phyloP scores from a whole-genome alignment of 345 rosid species.

The Mercurialis annua region DNA sequence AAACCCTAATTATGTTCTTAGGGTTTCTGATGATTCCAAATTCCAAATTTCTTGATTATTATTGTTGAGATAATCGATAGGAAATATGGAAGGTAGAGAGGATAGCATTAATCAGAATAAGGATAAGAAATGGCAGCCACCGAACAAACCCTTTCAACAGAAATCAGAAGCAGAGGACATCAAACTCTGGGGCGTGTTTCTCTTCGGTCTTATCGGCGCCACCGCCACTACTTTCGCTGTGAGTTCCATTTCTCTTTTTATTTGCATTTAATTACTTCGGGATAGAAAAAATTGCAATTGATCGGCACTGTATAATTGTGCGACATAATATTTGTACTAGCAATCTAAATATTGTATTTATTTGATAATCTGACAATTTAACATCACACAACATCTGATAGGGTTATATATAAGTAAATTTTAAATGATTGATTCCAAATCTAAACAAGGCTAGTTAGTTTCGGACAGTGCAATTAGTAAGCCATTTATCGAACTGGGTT shows the following conservation, averaged over 20 bases:
- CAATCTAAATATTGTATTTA: too few relatives aligned
- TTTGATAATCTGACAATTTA: too few relatives aligned
- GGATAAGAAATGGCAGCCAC: slow-evolving; percentile 34
- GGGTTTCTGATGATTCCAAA: slow-evolving; percentile 18
- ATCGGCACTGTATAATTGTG: too few relatives aligned
- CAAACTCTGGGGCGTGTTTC: slow-evolving; percentile 72
- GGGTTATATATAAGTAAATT: too few relatives aligned
- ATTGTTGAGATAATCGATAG: background rate
- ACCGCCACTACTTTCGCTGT: slow-evolving; percentile 88
- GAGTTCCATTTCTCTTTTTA: slow-evolving; percentile 16
- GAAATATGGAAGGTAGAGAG: slow-evolving; percentile 44
- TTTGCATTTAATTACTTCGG: background rate
- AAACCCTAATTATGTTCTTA: slow-evolving; percentile 30
- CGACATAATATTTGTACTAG: too few relatives aligned
- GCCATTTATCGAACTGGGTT: too few relatives aligned
- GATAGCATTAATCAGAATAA: slow-evolving; percentile 37
- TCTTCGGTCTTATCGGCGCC: slow-evolving; percentile 80
- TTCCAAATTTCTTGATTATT: background rate
- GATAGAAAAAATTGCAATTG: too few relatives aligned
- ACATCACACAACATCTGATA: too few relatives aligned
- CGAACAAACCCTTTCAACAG: slow-evolving; percentile 31
- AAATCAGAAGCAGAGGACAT: slow-evolving; percentile 38
- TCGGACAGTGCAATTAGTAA: too few relatives aligned
- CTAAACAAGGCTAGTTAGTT: too few relatives aligned
- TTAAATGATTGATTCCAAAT: too few relatives aligned